Evolutionary conservation across 768 basidiomycete species (phyloP), one percentile per base, ranked within the genome.

Genomic region (Amanita exitialis): DNA sequence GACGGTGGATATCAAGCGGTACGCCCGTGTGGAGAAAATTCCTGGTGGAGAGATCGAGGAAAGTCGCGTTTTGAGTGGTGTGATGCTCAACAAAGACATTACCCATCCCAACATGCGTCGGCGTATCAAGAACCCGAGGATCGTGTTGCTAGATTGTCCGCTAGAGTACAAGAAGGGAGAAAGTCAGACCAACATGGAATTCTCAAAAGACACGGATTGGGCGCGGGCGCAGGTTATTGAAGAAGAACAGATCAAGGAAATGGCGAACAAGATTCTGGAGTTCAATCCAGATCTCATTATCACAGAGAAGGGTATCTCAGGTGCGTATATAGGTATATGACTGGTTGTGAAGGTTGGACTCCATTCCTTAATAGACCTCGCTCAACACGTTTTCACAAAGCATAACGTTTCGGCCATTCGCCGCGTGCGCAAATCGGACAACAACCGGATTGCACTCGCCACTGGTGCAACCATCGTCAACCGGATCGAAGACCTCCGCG

Each of bases 111-210:
- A 89, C 58, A 99, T 98, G 96, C 74, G 95, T 49, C 67, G 96
- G 51, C 74, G 91, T 57, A 98, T 98, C 64, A 78, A 74, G 54
- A 88, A 90, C 57, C 96, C 95, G 3, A 70, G 94, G 10, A 87
- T 99, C 44, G 71, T 98, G 20, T 68, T 98, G 36, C 70, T 98
- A 36, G 93, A 96, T 65, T 98, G 94, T 65, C 93, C 94, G 8
- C 69, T 97, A 51, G 95, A 98, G 71, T 98, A 99, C 73, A 99
- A 98, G 73, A 98, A 98, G 75, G 95, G 95, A 23, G 96, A 98
- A 73, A 82, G 78, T 51, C 96, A 99, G 69, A 98, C 96, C 54
- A 96, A 97, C 65, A 98, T 98, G 77, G 95, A 97, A 70, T 92
- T 98, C 57, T 84, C 83, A 39, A 91, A 90, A 68, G 94, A 94